A percentile compares a stretch with the other conserved stretches of the same genome.
phyloP scores from a whole-genome alignment of 2,329 filamentous ascomycete genomes.

The Leptographium galeiforme region DNA sequence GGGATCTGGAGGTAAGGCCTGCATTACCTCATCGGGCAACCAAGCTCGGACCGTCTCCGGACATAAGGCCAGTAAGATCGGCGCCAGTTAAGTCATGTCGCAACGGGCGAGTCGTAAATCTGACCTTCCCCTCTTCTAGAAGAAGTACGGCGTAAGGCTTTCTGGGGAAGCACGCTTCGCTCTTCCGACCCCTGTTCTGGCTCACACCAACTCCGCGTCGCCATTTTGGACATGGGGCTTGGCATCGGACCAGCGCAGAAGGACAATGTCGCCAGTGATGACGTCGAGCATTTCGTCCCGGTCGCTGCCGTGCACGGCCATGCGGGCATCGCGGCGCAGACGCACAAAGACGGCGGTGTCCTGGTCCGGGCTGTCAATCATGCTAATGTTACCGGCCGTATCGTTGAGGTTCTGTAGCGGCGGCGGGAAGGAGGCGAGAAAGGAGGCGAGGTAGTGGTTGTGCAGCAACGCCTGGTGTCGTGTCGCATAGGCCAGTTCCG shows the following conservation, averaged over 20 bases:
- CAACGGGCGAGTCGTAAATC: too few species aligned
- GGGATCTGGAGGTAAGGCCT: too few species aligned
- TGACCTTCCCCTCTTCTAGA: too few species aligned
- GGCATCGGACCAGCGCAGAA: conserved; percentile 63
- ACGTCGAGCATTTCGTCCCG: conserved; percentile 46
- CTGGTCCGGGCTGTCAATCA: conserved; percentile 79
- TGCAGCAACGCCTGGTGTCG: conserved; percentile 76
- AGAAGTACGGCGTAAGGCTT: too few species aligned
- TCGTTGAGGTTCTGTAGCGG: conserved; percentile 79
- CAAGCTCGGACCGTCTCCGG: too few species aligned
- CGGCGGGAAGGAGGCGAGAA: conserved; percentile 68
- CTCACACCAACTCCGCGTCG: conserved; percentile 45
- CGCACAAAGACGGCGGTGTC: conserved; percentile 77
- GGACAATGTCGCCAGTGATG: conserved; percentile 49
- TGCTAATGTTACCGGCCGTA: conserved; percentile 74
- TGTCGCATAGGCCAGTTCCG: conserved; percentile 71
- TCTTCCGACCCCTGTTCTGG: too few species aligned
- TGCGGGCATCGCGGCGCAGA: conserved; percentile 46
- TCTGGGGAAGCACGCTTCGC: too few species aligned
- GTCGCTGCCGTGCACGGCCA: conserved; percentile 49
- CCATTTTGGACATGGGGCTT: conserved; percentile 43
- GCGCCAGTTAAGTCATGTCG: too few species aligned
- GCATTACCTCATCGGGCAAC: too few species aligned
- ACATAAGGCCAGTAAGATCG: too few species aligned
- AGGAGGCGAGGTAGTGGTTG: conserved; percentile 73